Conservation (phyloP, 768 basidiomycete species). For the Serendipita sp. region DNA sequence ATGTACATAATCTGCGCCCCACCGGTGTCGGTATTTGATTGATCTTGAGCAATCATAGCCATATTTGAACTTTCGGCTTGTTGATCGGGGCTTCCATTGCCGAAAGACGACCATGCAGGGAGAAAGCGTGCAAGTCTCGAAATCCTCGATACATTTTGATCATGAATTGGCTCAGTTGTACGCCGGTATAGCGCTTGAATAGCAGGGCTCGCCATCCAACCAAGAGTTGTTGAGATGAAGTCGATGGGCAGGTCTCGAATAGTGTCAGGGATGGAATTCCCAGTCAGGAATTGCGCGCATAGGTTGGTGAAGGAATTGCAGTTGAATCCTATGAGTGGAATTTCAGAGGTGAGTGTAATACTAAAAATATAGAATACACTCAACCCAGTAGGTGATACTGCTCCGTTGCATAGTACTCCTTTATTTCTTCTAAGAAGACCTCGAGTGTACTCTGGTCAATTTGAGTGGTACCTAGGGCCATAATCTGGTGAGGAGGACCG, state of each 20-base stretch:
- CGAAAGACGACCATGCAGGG: too few species aligned
- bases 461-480: constrained; percentile 64
- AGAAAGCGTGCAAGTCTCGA: too few species aligned
- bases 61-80: too few species aligned
- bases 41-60: too few species aligned
- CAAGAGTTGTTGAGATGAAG: neutral
- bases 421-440: constrained; percentile 65
- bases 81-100: too few species aligned
- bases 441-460: constrained; percentile 74
- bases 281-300: neutral
- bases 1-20: too few species aligned
- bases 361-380: neutral
- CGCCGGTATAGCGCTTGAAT: neutral
- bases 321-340: neutral
- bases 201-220: neutral
- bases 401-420: constrained; percentile 71
- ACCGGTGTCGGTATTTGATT: too few species aligned
- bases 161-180: neutral
- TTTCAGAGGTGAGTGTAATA: neutral
- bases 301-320: neutral
- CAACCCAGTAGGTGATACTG: constrained; percentile 66
- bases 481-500: constrained; percentile 49
- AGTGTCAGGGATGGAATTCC: neutral
- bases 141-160: too few species aligned
- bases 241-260: neutral